A percentile compares a stretch with the other conserved stretches of the same genome.
Conservation (phyloP, 129 eudicot genomes). For the carrot (Daucus carota) region DNA sequence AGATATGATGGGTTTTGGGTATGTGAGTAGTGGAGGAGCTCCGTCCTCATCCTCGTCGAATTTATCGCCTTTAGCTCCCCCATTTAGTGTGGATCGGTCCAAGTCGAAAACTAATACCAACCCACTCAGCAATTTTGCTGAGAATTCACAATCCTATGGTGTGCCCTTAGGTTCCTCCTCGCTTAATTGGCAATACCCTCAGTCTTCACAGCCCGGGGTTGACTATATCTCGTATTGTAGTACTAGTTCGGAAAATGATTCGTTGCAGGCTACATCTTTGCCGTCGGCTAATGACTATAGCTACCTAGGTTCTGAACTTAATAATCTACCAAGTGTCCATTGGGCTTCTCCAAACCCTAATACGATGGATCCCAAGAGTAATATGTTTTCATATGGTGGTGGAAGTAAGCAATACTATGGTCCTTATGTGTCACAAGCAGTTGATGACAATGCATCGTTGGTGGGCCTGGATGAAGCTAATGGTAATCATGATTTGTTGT, state of each 20-base stretch:
- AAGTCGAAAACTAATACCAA: slow-evolving; percentile 33
- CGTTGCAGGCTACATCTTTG: slow-evolving; percentile 18
- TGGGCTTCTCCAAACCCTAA: slow-evolving; percentile 22
- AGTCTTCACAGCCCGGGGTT: slow-evolving; percentile 22
- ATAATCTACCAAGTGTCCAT: slow-evolving; percentile 11
- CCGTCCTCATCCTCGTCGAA: slow-evolving; percentile 48
- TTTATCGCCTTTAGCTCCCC: slow-evolving; percentile 81
- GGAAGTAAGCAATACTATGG: slow-evolving; percentile 34
- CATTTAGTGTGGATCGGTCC: slow-evolving; percentile 62
- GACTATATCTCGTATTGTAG: too few species aligned
- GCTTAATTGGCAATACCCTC: slow-evolving; percentile 37
- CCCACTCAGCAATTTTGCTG: slow-evolving; percentile 30
- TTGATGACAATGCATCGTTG: slow-evolving; percentile 19
- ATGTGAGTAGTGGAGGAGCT: slow-evolving; percentile 33
- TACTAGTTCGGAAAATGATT: too few species aligned
- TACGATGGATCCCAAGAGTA: not conserved
- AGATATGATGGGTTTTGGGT: slow-evolving; percentile 54
- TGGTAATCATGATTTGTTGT: slow-evolving; percentile 27
- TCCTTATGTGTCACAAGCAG: slow-evolving; percentile 30
- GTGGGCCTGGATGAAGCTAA: slow-evolving; percentile 21
- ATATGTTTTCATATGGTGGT: slow-evolving; percentile 10
- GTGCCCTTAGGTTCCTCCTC: slow-evolving; percentile 24
- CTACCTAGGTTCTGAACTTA: slow-evolving; percentile 19
- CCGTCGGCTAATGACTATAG: slow-evolving; percentile 15
- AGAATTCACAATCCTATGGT: slow-evolving; percentile 14